Evolutionary conservation across 805 yeast species (phyloP).

Genomic region (Saccharomyces paradoxus): DNA sequence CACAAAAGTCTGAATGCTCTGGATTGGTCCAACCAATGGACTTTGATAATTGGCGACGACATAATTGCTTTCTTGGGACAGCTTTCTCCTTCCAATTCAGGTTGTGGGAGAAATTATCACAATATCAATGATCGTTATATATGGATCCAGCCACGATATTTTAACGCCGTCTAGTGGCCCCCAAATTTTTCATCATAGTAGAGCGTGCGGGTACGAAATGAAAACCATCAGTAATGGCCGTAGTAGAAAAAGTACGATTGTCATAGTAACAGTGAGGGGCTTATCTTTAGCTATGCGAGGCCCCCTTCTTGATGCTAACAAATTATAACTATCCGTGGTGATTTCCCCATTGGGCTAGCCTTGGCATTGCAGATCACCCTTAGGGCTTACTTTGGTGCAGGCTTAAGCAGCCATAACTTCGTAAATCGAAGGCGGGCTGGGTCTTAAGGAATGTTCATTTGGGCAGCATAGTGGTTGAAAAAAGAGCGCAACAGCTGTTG

Average conservation of each 20-base stretch:
- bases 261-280: neutral
- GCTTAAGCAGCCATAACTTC: no score
- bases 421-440: neutral
- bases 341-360: neutral
- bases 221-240: neutral
- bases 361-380: neutral
- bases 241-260: neutral
- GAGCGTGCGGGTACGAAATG: neutral
- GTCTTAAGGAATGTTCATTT: neutral
- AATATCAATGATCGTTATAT: neutral
- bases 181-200: neutral
- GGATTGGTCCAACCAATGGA: slow-evolving; percentile 33
- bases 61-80: slow-evolving; percentile 6
- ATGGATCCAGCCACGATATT: neutral
- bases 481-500: neutral
- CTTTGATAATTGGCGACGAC: slow-evolving; percentile 15
- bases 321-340: no score
- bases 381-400: no score
- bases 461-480: neutral
- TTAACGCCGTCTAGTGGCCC: neutral
- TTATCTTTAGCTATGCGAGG: neutral
- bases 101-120: neutral
- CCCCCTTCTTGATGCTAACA: neutral
- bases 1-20: slow-evolving; percentile 56
- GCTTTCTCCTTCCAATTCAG: neutral